Evolutionary conservation across 805 yeast genomes (phyloP), one percentile per base, ranked within the genome.

Genomic region (Jamesozyma spencerorum): DNA sequence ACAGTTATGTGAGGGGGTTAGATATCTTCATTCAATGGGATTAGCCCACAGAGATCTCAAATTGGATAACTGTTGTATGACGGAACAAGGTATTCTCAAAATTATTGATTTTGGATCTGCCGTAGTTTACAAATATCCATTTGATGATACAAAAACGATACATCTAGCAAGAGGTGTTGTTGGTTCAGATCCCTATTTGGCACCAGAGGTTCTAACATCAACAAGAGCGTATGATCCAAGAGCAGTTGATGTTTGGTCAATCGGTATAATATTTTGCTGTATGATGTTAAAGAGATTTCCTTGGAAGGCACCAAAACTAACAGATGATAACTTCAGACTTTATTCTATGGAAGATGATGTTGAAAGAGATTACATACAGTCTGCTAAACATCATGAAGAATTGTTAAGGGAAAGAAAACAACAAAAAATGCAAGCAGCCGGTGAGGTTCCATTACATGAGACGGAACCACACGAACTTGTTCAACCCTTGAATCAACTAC

Each of bases 231-330:
- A 82, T 56, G 86, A 84, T 58, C 88, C 94, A 10, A 79, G 78
- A 56, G 75, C 75, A 29, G 87, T 81, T 22, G 94, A 84, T 62
- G 72, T 84, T 26, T 84, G 94, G 94, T 82, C 92, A 5, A 68
- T 82, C 36, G 94, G 85, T 17, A 84, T 84, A 28, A 84, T 84
- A 20, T 84, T 79, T 55, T 84, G 94, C 62, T 84, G 94, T 63
- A 83, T 84, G 90, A 81, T 85, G 48, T 66, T 84, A 45, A 79
- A 83, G 62, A 72, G 88, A 55, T 84, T 84, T 57, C 94, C 94
- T 2, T 84, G 94, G 94, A 84, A 83, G 58, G 83, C 80, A 2
- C 94, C 94, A 11, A 43, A 45, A 40, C 66, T 65, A 14, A 60
- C 75, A 27, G 94, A 84, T 59, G 79, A 80, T 47, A 79, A 86